These are phyloP conservation scores for Mytilinidion resinicola DNA, from an alignment of 495 filamentous ascomycete species.

Conservation along the genomic window DNA sequence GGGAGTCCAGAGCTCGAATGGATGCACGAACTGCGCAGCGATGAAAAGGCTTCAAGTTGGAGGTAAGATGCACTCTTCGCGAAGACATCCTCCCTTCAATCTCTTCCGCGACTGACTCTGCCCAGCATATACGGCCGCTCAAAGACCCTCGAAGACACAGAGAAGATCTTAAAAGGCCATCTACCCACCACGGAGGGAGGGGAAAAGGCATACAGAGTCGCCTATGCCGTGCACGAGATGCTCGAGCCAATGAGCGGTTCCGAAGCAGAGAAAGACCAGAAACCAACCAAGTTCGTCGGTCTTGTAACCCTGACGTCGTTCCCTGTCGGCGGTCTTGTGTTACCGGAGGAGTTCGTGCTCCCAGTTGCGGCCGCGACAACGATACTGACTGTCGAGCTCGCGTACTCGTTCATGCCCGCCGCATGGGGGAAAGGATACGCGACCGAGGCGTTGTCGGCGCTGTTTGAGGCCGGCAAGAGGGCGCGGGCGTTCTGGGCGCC, in stretches of 20 bases:
- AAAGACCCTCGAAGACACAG: constrained; percentile 16
- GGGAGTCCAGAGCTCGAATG: constrained; percentile 21
- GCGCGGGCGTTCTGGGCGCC: constrained; percentile 13
- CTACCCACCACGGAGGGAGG: constrained; percentile 3
- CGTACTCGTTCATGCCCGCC: constrained; percentile 15
- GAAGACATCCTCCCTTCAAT: background rate
- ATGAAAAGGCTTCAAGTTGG: constrained; percentile 19
- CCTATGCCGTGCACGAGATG: constrained; percentile 24
- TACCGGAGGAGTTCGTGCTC: constrained; percentile 11
- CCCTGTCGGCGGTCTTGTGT: constrained; percentile 1
- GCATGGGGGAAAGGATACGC: constrained; percentile 25
- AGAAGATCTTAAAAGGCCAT: constrained; percentile 2
- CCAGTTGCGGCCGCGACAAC: constrained; percentile 1
- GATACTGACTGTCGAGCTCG: constrained; percentile 18
- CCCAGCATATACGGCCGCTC: constrained; percentile 12
- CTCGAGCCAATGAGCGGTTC: background rate
- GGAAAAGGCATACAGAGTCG: constrained; percentile 12
- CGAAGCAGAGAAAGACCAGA: background rate
- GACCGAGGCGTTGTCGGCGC: constrained; percentile 10
- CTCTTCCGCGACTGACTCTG: background rate
- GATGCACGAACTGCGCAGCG: constrained; percentile 20
- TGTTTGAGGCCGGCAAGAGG: constrained; percentile 17
- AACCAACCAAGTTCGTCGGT: constrained; percentile 13
- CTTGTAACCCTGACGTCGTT: constrained; percentile 9
- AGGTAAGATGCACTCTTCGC: constrained; percentile 11